Percentiles rank a stretch among this genome's conserved stretches.
Conservation (phyloP, 371 early-diverging fungal species). For the Syncephalastrum monosporum region DNA sequence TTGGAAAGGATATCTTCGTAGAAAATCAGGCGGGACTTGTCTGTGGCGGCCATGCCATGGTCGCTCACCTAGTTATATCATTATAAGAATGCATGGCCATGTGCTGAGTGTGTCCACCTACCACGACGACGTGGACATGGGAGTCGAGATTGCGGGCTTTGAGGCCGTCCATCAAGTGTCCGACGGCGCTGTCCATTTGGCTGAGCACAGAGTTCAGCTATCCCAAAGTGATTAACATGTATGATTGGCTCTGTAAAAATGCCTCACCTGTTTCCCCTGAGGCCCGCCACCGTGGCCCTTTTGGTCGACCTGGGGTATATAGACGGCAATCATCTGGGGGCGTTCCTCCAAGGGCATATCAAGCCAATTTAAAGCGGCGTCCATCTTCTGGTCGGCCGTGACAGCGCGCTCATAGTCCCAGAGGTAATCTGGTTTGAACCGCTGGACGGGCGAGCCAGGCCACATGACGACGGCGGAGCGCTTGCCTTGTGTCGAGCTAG, state of each 20-base stretch:
- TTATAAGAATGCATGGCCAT: background rate
- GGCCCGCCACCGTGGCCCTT: conserved; percentile 84
- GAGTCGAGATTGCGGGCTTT: conserved; percentile 55
- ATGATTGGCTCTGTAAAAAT: conserved; percentile 3
- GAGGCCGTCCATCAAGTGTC: conserved; percentile 57
- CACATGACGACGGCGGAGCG: conserved; percentile 80
- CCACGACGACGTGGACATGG: conserved; percentile 79
- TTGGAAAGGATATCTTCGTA: conserved; percentile 69
- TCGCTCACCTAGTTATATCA: conserved; percentile 61
- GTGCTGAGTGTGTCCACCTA: conserved; percentile 28
- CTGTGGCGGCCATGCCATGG: conserved; percentile 84
- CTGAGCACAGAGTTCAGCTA: conserved; percentile 62
- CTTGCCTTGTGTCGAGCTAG: conserved; percentile 68
- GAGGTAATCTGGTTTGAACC: conserved; percentile 65
- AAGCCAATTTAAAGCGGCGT: conserved; percentile 72
- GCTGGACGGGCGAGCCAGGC: conserved; percentile 80
- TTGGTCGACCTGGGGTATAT: conserved; percentile 82
- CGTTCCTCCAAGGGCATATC: conserved; percentile 67
- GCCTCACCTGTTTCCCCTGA: conserved; percentile 52
- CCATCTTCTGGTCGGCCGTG: conserved; percentile 57
- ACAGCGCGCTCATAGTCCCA: conserved; percentile 53
- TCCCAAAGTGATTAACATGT: background rate
- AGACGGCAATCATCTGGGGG: conserved; percentile 77
- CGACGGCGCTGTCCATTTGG: conserved; percentile 68
- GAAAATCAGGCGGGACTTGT: conserved; percentile 60